Conservation (phyloP, 495 filamentous ascomycete genomes). For the Thozetella sp. region DNA sequence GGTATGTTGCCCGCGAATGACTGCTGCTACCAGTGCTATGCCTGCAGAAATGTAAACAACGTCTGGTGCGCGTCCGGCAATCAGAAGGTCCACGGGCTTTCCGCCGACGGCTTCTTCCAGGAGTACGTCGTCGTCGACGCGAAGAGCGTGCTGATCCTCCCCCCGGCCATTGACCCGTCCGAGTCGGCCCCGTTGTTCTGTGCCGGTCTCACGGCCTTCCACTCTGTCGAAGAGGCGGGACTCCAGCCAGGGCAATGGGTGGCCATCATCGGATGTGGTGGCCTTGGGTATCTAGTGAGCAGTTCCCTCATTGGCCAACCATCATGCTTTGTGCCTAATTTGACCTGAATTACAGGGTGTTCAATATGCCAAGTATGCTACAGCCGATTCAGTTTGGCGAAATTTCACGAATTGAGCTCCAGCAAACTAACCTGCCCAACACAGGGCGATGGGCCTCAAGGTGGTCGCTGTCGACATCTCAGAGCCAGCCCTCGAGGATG, state of each 20-base stretch:
- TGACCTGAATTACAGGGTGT: no score
- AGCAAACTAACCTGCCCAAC: neutral
- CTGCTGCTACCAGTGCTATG: neutral
- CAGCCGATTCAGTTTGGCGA: no score
- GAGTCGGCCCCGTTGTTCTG: neutral
- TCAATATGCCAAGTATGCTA: no score
- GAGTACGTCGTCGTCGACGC: no score
- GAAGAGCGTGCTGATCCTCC: no score
- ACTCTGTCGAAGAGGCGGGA: neutral
- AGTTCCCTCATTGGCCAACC: neutral
- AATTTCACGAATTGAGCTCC: neutral
- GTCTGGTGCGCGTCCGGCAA: neutral
- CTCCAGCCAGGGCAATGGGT: conserved; percentile 3
- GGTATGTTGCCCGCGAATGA: neutral
- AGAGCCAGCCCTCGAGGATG: conserved; percentile 8
- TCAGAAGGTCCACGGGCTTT: neutral
- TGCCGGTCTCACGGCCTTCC: neutral
- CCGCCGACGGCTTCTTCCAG: neutral
- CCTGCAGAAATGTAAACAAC: neutral
- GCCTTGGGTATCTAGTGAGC: conserved; percentile 8
- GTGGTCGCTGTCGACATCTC: conserved; percentile 7
- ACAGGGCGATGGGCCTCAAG: conserved; percentile 10
- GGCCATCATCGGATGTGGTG: conserved; percentile 11
- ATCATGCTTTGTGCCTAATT: no score
- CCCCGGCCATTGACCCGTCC: no score